phyloP scores from a whole-genome alignment of 345 rosid species.

The Populus pruinosa region DNA sequence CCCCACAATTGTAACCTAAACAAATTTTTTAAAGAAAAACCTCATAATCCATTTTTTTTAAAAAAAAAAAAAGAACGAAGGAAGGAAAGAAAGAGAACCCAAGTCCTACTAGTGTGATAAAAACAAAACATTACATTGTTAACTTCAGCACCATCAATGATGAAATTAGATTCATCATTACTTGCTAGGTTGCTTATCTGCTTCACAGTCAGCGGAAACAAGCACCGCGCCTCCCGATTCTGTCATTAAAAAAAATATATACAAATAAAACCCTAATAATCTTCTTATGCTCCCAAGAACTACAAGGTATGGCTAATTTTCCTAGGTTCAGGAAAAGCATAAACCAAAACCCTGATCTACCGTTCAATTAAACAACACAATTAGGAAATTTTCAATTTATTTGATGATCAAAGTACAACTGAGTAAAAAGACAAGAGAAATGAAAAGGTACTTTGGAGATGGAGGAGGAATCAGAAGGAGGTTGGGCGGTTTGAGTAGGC shows the following conservation, averaged over 20 bases:
- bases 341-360: neutral
- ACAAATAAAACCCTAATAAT: neutral
- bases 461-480: slow-evolving; percentile 37
- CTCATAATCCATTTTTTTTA: neutral
- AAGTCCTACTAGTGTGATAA: neutral
- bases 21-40: neutral
- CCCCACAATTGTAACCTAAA: slow-evolving; percentile 48
- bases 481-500: slow-evolving; percentile 68
- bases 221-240: slow-evolving; percentile 30
- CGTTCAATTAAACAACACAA: neutral
- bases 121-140: slow-evolving; percentile 12
- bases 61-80: neutral
- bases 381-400: neutral
- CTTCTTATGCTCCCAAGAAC: neutral
- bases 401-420: too few species aligned
- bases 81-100: neutral
- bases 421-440: neutral
- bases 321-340: neutral
- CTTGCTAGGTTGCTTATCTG: slow-evolving; percentile 26
- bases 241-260: neutral
- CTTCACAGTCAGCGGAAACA: slow-evolving; percentile 31
- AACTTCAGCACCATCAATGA: slow-evolving; percentile 30
- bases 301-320: neutral
- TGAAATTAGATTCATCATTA: slow-evolving; percentile 31
- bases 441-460: slow-evolving; percentile 43